Conservation (phyloP, 208 protist species). For the Trypanosomatidae sp. region DNA sequence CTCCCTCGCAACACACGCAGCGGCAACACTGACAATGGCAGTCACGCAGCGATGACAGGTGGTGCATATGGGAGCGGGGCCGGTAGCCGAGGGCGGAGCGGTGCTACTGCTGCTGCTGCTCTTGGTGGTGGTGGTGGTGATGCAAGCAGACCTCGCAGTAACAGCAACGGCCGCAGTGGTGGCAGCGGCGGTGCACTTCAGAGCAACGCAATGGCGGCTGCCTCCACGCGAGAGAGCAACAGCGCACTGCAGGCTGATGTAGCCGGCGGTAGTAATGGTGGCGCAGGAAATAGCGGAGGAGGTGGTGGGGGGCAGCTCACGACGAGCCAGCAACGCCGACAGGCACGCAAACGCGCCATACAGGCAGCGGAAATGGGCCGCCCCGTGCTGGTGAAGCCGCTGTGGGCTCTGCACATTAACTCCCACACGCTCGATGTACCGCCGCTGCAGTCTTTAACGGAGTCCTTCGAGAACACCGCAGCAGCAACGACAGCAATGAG, state of each 20-base stretch:
- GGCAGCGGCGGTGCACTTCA: too few species aligned
- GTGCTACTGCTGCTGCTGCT: not conserved
- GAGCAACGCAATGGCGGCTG: too few species aligned
- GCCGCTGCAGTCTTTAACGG: not conserved
- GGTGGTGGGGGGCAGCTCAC: not conserved
- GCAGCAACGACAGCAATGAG: not conserved
- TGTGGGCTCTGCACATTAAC: slow-evolving; percentile 29
- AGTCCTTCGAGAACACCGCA: not conserved
- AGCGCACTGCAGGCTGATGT: too few species aligned
- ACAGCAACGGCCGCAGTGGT: too few species aligned
- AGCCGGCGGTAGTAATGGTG: not conserved
- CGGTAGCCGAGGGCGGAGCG: too few species aligned
- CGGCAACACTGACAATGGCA: too few species aligned
- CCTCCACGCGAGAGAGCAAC: too few species aligned
- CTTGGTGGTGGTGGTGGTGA: not conserved
- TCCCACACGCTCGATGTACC: slow-evolving; percentile 18
- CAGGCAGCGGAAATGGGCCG: slow-evolving; percentile 21
- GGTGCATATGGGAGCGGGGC: too few species aligned
- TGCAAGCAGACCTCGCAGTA: too few species aligned
- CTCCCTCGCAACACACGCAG: too few species aligned
- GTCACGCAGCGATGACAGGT: not conserved
- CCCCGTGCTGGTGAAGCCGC: slow-evolving; percentile 32
- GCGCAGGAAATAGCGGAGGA: not conserved
- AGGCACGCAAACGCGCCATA: slow-evolving; percentile 17
- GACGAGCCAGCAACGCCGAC: slow-evolving; percentile 18